Base-by-base conservation (phyloP, 805 yeast species). In the Isabelozyma rhagii region DNA sequence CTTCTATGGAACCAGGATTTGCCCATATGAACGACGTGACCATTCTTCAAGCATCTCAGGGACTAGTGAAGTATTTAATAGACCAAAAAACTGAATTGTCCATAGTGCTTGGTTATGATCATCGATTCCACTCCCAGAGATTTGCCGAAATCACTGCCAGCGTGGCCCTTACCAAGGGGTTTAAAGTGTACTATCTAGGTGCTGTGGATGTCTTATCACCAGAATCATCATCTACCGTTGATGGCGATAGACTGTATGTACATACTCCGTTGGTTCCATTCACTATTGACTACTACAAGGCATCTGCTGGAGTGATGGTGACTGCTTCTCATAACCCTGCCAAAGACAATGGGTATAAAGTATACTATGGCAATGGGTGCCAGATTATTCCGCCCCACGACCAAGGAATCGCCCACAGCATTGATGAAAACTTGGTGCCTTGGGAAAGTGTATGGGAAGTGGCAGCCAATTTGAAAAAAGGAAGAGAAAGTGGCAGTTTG, bases 301-400 rank as follows among this genome's bases (percentile, higher is more conserved):
- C 96, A 0, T 73, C 85, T 0, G 89, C 84, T 46, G 99, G 98
- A 18, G 87, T 93, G 1, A 92, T 92, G 97, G 81, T 92, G 28
- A 90, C 97, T 0, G 96, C 97, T 1, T 87, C 94, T 47, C 96
- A 89, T 61, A 87, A 87, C 62, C 93, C 94, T 1, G 87, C 87
- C 34, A 72, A 80, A 63, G 97, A 91, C 63, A 92, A 92, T 61
- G 98, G 98, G 0, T 93, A 89, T 69, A 93, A 93, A 62, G 98
- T 93, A 0, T 93, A 94, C 71, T 90, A 94, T 82, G 72, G 77
- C 8, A 93, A 93, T 63, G 98, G 97, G 4, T 93, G 97, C 66
- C 98, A 94, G 66, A 94, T 93, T 54, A 89, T 93, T 43, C 92
- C 97, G 2, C 98, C 99, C 0, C 90, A 85, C 60, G 98, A 94